A percentile compares a stretch with the other conserved stretches of the same genome.
Evolutionary conservation across 2,329 filamentous ascomycete species (phyloP).

Genomic region (Fonsecaea nubica): DNA sequence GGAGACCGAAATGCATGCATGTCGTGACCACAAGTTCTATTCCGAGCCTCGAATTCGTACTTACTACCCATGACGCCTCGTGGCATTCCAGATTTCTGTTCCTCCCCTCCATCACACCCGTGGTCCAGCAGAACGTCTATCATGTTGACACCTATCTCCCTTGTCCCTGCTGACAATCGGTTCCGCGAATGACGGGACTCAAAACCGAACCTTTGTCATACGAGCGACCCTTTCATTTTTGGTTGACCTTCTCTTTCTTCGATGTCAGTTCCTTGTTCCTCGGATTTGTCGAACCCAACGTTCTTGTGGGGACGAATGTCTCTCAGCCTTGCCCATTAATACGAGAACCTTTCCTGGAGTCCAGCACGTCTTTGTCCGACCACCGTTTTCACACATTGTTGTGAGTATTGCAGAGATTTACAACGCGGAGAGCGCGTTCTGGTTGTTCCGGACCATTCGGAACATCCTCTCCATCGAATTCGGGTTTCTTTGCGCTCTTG

Average conservation of each 20-base stretch:
- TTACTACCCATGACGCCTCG: conserved; percentile 23
- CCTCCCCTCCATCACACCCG: conserved; percentile 13
- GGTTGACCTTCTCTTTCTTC: not conserved
- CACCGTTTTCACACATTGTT: not conserved
- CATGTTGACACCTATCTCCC: conserved; percentile 27
- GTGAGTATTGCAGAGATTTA: not conserved
- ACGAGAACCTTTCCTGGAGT: conserved; percentile 21
- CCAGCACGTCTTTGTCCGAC: conserved; percentile 17
- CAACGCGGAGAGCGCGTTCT: not conserved
- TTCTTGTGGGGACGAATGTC: conserved; percentile 25
- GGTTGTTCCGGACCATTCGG: not conserved
- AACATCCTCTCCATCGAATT: not conserved
- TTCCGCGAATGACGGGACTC: conserved; percentile 25
- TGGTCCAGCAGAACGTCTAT: conserved; percentile 7
- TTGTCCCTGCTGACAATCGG: conserved; percentile 27
- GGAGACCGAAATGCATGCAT: conserved; percentile 22
- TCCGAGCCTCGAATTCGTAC: conserved; percentile 30
- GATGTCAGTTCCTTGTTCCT: conserved; percentile 9
- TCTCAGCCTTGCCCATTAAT: conserved; percentile 36
- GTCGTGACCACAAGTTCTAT: conserved; percentile 25
- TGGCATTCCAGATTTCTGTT: conserved; percentile 24
- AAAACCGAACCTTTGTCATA: conserved; percentile 21
- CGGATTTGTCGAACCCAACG: conserved; percentile 9
- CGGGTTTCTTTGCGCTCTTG: not conserved
- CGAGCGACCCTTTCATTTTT: conserved; percentile 11